Base-by-base conservation (phyloP, 1,139 yeast species). In the Diutina catenulata region DNA sequence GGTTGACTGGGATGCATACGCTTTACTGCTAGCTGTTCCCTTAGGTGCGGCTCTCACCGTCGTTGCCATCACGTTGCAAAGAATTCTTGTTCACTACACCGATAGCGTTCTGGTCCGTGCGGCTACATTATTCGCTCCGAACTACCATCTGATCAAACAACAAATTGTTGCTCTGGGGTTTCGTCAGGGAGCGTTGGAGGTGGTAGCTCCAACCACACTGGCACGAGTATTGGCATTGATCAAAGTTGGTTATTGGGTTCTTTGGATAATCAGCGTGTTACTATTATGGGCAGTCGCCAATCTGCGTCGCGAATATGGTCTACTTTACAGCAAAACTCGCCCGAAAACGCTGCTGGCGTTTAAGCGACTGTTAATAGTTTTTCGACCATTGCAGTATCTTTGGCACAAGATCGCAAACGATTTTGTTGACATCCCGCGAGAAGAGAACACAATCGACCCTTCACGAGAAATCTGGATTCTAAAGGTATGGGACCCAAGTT, bases 101-200 rank as follows among this genome's bases (percentile, higher is more conserved):
- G 35, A 31, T 9, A 21, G 15, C 11, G 19, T 19, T 8, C n/a
- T 21, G 19, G n/a, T n/a, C n/a, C n/a, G n/a, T n/a, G n/a, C 35
- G 2, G 13, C n/a, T 11, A 14, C 23, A n/a, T 15, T 31, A 9
- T n/a, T 31, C 5, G 35, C 35, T n/a, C 21, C 35, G 25, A 31
- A 31, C 13, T 31, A 31, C 25, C 35, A 31, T 6, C 26, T n/a
- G 26, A 31, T 31, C 19, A 31, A 31, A 14, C 35, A 31, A n/a
- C 26, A 6, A 18, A 31, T 31, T 11, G 13, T 31, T 13, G 35
- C 9, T 11, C 13, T 14, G n/a, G 35, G 35, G 9, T 31, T 31
- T 13, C n/a, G 9, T 3, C 16, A n/a, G 16, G 35, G n/a, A 25
- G 9, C n/a, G 15, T 16, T 11, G 9, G 22, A 22, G 11, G 5